Conservation (phyloP, 192 early-diverging fungal genomes). For the Rhizoclosmatium sp. region DNA sequence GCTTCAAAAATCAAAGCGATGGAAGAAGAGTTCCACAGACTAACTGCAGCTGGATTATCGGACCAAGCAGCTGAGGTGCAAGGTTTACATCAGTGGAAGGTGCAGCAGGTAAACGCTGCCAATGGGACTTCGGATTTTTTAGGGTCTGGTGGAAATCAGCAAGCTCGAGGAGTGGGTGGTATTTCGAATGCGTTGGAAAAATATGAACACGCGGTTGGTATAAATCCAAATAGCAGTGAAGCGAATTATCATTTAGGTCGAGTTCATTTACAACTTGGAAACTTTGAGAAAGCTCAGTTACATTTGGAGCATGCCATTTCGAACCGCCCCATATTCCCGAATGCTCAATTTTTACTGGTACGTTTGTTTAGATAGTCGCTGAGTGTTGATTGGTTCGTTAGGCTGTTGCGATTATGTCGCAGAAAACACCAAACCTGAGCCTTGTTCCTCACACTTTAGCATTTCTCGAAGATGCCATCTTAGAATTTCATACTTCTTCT, state of each 20-base stretch:
- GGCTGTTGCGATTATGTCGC: slow-evolving; percentile 7
- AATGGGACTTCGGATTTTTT: neutral
- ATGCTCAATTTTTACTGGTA: neutral
- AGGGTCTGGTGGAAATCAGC: slow-evolving; percentile 1
- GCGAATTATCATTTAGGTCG: slow-evolving; percentile 44
- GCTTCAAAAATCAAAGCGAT: slow-evolving; percentile 53
- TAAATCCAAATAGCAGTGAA: slow-evolving; percentile 30
- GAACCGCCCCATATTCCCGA: slow-evolving; percentile 30
- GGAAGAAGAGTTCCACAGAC: slow-evolving; percentile 57
- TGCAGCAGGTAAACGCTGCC: slow-evolving; percentile 40
- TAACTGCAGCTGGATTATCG: slow-evolving; percentile 42
- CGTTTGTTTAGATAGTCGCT: neutral
- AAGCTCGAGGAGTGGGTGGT: neutral
- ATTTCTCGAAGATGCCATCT: neutral
- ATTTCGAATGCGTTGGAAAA: slow-evolving; percentile 41
- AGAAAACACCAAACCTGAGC: neutral
- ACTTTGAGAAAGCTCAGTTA: slow-evolving; percentile 36
- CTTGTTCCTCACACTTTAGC: neutral
- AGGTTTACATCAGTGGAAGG: slow-evolving; percentile 51
- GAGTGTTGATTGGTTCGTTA: neutral
- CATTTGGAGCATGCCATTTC: slow-evolving; percentile 40
- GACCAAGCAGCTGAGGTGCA: slow-evolving; percentile 61
- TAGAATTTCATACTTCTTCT: neutral
- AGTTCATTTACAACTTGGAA: slow-evolving; percentile 9
- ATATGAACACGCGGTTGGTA: slow-evolving; percentile 43